Conservation (phyloP, 352 stramenopile genomes). For the Discostella stelligera region DNA sequence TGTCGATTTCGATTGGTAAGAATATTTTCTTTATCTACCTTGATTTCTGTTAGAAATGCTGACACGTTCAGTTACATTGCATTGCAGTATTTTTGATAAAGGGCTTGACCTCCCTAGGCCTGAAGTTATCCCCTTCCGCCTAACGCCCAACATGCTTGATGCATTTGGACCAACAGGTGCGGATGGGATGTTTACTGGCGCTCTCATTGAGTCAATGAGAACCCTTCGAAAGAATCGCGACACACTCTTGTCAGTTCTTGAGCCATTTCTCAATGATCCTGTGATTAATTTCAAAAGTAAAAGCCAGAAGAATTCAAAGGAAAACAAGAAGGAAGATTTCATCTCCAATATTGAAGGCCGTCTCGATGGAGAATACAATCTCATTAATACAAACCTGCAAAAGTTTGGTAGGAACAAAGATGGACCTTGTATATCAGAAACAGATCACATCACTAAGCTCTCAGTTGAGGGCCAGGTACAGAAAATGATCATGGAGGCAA, state of each 20-base stretch:
- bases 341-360: conserved; percentile 79
- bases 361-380: conserved; percentile 81
- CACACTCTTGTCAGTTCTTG: conserved; percentile 96
- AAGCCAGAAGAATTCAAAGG: conserved; percentile 55
- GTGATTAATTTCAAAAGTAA: conserved; percentile 85
- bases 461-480: conserved; percentile 83
- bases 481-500: conserved; percentile 83
- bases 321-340: conserved; percentile 28
- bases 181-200: conserved; percentile 92
- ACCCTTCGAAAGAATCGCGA: conserved; percentile 93
- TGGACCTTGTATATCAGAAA: conserved; percentile 35
- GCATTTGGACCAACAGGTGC: conserved; percentile 97
- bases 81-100: conserved; percentile 97
- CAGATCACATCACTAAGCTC: conserved; percentile 68
- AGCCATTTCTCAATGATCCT: conserved; percentile 99
- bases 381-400: conserved; percentile 79
- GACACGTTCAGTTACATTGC: conserved; percentile 1
- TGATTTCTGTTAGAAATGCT: not conserved
- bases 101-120: conserved; percentile 92
- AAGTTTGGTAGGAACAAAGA: conserved; percentile 54
- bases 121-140: conserved; percentile 99
- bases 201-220: conserved; percentile 87
- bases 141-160: conserved; percentile 99
- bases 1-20: conserved; percentile 96
- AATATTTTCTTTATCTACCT: conserved; percentile 2